phyloP scores from a whole-genome alignment of 257 asterid genomes.

The Agastache rugosa region DNA sequence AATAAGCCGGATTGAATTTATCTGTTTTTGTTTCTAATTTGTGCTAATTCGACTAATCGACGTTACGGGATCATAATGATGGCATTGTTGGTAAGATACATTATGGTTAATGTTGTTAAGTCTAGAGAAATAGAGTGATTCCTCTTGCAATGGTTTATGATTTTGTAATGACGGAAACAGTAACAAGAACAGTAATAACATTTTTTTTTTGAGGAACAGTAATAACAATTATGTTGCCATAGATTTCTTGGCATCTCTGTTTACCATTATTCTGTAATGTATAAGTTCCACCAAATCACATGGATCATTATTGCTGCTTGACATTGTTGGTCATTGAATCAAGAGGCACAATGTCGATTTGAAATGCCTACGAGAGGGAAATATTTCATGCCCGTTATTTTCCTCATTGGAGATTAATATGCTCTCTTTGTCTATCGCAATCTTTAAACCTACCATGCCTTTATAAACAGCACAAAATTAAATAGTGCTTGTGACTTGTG shows the following conservation, averaged over 20 bases:
- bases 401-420: not conserved
- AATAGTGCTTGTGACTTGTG: conserved; percentile 20
- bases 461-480: conserved; percentile 12
- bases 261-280: conserved; percentile 8
- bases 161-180: conserved; percentile 25
- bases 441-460: not conserved
- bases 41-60: not conserved
- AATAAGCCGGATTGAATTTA: not conserved
- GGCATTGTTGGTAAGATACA: conserved; percentile 26
- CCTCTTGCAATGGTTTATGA: not conserved
- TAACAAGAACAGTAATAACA: conserved; percentile 1
- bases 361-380: not conserved
- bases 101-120: not conserved
- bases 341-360: not conserved
- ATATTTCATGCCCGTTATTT: not conserved
- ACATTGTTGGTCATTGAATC: not conserved
- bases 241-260: not conserved
- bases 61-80: conserved; percentile 21
- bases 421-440: not conserved
- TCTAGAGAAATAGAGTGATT: conserved; percentile 11
- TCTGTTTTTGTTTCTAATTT: not conserved
- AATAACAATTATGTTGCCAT: not conserved
- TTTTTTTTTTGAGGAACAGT: too few species aligned
- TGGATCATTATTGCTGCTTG: not conserved
- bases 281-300: conserved; percentile 17